Percentiles rank a stretch among this genome's conserved stretches.
These are phyloP conservation scores for Candida succiphila DNA, from an alignment of 805 yeast genomes.

Conservation along the genomic window DNA sequence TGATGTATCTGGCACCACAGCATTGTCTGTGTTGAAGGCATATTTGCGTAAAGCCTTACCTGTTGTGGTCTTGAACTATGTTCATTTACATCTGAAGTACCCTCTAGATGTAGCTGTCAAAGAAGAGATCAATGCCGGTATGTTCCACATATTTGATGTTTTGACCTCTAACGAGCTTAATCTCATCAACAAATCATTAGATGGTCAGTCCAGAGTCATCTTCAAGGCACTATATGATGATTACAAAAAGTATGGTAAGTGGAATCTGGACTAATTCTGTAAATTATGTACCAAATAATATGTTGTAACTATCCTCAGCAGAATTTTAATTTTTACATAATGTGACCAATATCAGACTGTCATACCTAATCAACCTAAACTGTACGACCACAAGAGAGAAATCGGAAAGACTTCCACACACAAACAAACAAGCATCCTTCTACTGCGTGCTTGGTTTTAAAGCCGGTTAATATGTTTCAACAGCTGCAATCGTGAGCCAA, in stretches of 20 bases:
- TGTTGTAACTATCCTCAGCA: too few relatives aligned
- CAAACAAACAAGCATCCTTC: too few relatives aligned
- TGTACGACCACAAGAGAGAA: too few relatives aligned
- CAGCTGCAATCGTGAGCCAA: too few relatives aligned
- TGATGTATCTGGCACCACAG: conserved; percentile 35
- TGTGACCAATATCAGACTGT: too few relatives aligned
- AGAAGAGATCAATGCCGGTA: conserved; percentile 40
- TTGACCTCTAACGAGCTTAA: conserved; percentile 58
- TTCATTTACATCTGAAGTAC: conserved; percentile 38
- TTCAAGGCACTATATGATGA: conserved; percentile 61
- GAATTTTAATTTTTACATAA: too few relatives aligned
- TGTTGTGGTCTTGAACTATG: conserved; percentile 46
- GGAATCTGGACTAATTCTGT: conserved; percentile 47
- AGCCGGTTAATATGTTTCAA: too few relatives aligned
- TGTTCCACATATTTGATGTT: conserved; percentile 59
- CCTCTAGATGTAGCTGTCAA: conserved; percentile 38
- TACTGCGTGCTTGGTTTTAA: too few relatives aligned
- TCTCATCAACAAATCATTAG: conserved; percentile 54
- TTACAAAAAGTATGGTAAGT: conserved; percentile 70
- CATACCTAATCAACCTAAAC: too few relatives aligned
- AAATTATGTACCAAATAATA: not conserved
- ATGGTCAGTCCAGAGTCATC: conserved; percentile 56
- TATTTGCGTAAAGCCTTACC: conserved; percentile 58
- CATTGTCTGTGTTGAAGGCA: conserved; percentile 43
- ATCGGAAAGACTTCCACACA: too few relatives aligned